phyloP scores from a whole-genome alignment of 495 filamentous ascomycete species.

The Elaphomyces granulatus region DNA sequence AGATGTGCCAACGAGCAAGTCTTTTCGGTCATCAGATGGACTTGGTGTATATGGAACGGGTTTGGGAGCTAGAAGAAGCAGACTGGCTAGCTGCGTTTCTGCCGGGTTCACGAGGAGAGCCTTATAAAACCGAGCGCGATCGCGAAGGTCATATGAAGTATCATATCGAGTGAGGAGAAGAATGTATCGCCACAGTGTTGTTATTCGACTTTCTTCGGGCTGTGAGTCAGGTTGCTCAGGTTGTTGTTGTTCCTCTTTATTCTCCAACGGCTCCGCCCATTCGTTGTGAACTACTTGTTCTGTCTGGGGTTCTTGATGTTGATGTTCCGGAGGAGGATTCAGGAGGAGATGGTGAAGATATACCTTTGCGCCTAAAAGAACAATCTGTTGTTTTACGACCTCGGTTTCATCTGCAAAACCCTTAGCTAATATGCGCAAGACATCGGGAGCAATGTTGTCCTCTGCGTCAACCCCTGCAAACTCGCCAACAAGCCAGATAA shows the following conservation, averaged over 20 bases:
- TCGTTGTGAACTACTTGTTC: conserved; percentile 18
- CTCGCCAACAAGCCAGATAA: conserved; percentile 96
- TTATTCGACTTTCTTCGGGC: conserved; percentile 42
- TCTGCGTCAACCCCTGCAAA: conserved; percentile 65
- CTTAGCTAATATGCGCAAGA: conserved; percentile 76
- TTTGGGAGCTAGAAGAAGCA: conserved; percentile 87
- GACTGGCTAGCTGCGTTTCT: conserved; percentile 68
- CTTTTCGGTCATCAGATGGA: conserved; percentile 65
- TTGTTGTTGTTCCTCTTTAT: conserved; percentile 17
- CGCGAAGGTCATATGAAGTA: conserved; percentile 85
- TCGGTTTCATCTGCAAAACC: conserved; percentile 74
- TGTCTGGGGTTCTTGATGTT: conserved; percentile 11
- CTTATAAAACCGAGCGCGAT: conserved; percentile 77
- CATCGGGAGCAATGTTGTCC: conserved; percentile 83
- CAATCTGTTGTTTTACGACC: conserved; percentile 75
- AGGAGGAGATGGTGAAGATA: conserved; percentile 66
- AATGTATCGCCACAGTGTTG: conserved; percentile 69
- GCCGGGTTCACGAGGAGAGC: conserved; percentile 60
- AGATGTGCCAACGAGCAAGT: conserved; percentile 64
- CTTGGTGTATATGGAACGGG: conserved; percentile 77
- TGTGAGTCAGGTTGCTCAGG: conserved; percentile 12
- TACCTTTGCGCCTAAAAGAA: conserved; percentile 84
- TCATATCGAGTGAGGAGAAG: conserved; percentile 80
- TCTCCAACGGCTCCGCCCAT: conserved; percentile 23
- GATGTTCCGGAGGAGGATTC: conserved; percentile 32